phyloP scores from a whole-genome alignment of 345 rosid genomes.

The Clarkia xantiana region DNA sequence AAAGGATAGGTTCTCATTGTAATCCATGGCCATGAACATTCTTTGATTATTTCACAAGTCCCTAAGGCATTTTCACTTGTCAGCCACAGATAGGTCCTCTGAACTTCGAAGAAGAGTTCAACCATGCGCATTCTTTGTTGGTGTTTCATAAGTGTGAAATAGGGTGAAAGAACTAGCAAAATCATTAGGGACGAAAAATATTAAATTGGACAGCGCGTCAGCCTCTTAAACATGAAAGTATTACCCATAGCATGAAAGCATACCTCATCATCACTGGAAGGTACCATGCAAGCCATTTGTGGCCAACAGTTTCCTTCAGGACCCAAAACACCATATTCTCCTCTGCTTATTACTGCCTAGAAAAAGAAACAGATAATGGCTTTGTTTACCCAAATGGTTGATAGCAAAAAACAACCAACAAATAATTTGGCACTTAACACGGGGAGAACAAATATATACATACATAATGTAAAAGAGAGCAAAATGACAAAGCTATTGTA shows the following conservation, averaged over 20 bases:
- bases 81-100: too few species aligned
- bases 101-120: too few species aligned
- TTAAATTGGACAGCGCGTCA: too few species aligned
- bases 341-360: conserved; percentile 81
- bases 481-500: neutral
- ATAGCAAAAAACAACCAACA: neutral
- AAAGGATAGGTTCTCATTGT: too few species aligned
- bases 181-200: too few species aligned
- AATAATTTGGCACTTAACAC: neutral
- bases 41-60: too few species aligned
- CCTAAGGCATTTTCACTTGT: too few species aligned
- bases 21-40: too few species aligned
- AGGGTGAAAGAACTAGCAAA: too few species aligned
- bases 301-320: conserved; percentile 71
- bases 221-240: neutral
- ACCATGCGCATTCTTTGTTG: too few species aligned
- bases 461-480: neutral
- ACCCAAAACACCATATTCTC: conserved; percentile 60
- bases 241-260: neutral
- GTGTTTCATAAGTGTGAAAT: too few species aligned
- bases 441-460: neutral
- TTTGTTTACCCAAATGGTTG: neutral
- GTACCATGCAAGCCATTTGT: conserved; percentile 85
- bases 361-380: conserved; percentile 11
- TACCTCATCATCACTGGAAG: conserved; percentile 57